Base-by-base conservation (phyloP, 352 stramenopile species). In the Pythium scleroteichum region DNA sequence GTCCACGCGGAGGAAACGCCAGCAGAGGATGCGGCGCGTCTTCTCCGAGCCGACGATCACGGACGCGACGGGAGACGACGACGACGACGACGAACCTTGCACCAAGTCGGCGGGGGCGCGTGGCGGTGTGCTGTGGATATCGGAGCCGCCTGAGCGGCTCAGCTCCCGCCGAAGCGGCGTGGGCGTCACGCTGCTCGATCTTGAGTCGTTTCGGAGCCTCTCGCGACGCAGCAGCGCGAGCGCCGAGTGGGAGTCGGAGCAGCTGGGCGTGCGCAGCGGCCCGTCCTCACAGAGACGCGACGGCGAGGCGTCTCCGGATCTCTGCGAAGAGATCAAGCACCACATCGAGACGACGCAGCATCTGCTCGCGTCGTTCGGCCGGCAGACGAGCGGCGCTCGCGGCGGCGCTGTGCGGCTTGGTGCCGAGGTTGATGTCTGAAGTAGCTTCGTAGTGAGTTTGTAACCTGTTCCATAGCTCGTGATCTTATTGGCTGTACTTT, bases 281-380 rank as follows among this genome's bases (percentile, higher is more conserved):
- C 29, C 29, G 10, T 35, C 29, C 29, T 35, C 10, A 10, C 29
- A 35, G 10, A 5, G 29, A 10, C 29, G 10, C 29, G 10, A 35
- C 17, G n/a, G 3, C 17, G 12, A 19, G 22, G 22, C 12, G n/a
- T 39, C 51, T 6, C 2, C 13, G 5, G 32, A 22, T 1, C 72
- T 73, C 10, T 80, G 71, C 44, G 66, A 79, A 14, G 75, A 87
- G 44, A 70, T 94, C 12, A 77, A 88, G 20, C 67, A 71, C 40
- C 72, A 82, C 47, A 84, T 92, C 54, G 79, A 81, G 40, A 72
- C 71, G 22, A 92, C 84, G 17, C 84, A 89, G 66, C 70, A 88
- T 41, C 60, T 90, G 32, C 70, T 94, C 12, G 75, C 71, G 19
- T 59, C 79, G 53, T 80, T 89, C 29, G 53, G 78, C 82, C 41